Percentiles rank a stretch among this genome's conserved stretches.
Conservation (phyloP, 345 rosid genomes). For the Hypericum perforatum region DNA sequence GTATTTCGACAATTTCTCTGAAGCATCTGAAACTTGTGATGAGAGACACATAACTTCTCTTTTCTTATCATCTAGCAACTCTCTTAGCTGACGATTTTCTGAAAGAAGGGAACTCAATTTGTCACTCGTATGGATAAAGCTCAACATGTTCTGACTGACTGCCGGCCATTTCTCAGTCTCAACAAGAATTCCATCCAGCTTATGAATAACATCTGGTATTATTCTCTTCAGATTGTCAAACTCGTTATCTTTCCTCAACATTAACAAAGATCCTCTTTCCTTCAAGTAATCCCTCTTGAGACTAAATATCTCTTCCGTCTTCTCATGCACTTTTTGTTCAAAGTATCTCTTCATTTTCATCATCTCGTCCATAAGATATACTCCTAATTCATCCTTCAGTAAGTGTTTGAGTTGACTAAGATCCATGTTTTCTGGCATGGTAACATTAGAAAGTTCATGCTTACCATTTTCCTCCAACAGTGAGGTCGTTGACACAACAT, state of each 20-base stretch:
- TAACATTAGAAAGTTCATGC: slow-evolving; percentile 38
- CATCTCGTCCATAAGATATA: slow-evolving; percentile 61
- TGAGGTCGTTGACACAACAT: slow-evolving; percentile 28
- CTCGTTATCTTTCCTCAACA: slow-evolving; percentile 60
- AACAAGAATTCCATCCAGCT: slow-evolving; percentile 45
- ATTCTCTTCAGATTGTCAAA: slow-evolving; percentile 56
- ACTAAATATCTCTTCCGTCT: slow-evolving; percentile 54
- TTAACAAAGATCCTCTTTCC: slow-evolving; percentile 42
- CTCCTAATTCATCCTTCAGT: slow-evolving; percentile 32
- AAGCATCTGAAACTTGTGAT: slow-evolving; percentile 39
- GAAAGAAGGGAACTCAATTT: slow-evolving; percentile 36
- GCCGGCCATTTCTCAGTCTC: slow-evolving; percentile 37
- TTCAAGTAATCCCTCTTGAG: slow-evolving; percentile 50
- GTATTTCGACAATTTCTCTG: slow-evolving; percentile 30
- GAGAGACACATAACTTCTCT: slow-evolving; percentile 31
- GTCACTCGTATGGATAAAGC: slow-evolving; percentile 33
- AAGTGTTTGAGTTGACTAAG: slow-evolving; percentile 30
- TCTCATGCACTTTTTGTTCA: slow-evolving; percentile 43
- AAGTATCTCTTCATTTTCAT: slow-evolving; percentile 70
- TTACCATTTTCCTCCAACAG: slow-evolving; percentile 52
- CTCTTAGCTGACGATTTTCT: slow-evolving; percentile 42
- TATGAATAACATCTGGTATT: slow-evolving; percentile 47
- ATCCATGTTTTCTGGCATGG: slow-evolving; percentile 45
- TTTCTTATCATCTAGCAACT: slow-evolving; percentile 34
- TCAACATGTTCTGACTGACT: slow-evolving; percentile 21